Evolutionary conservation across 257 asterid species (phyloP), one percentile per base, ranked within the genome.

Genomic region (Marsdenia floribunda): DNA sequence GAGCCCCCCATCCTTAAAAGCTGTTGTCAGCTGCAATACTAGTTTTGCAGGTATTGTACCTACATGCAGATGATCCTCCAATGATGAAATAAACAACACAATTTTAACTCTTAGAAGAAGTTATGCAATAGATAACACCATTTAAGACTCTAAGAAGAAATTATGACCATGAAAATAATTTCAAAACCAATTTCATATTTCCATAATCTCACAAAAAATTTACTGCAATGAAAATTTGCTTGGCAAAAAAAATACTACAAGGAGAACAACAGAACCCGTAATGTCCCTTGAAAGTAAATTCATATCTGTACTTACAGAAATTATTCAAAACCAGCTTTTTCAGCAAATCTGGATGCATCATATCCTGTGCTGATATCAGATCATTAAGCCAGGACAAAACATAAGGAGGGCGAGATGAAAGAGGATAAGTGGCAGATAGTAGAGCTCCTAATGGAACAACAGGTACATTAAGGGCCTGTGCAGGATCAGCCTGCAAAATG

Each of bases 281-380:
- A 50, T 10, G 11, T 61, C 64, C 40, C 35, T 1, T 54, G 50
- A 4, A 22, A 21, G 74, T 52, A 40, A 68, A 63, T 58, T 55
- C 68, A 44, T 35, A 42, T 54, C 19, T 59, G 18, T 61, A 86
- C 97, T 92, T 84, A 95, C 99, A 88, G 78, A 95, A 95, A 82
- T 89, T 95, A 79, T 92, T 95, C 49, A 90, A 86, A 75, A 95
- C 89, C 37, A 95, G 96, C 84, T 92, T 95, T 86, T 95, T 89
- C 76, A 95, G 81, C 67, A 92, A 83, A 80, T 95, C 98, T 3
- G 98, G 99, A 65, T 89, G 94, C 99, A 95, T 92, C 99, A 92
- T 95, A 79, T 95, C 97, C 82, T 89, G 83, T 68, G 99, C 97
- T 14, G 99, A 88, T 83, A 95, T 92, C 80, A 89, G 76, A 82